Base-by-base conservation (phyloP, 306 rosid genomes). In the Prunus padus region DNA sequence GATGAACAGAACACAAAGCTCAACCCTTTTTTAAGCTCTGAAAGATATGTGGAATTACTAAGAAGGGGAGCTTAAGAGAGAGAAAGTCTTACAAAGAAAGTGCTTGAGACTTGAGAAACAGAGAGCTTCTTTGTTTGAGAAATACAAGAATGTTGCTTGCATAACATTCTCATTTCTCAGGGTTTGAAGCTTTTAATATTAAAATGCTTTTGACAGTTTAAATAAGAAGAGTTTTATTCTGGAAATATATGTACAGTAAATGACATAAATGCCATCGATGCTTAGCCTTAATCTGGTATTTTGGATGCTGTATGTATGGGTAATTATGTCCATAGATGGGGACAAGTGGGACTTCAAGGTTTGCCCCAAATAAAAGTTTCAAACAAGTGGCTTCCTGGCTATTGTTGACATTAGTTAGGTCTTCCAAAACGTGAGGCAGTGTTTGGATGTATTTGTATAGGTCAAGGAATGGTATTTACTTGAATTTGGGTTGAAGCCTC, bases 81-180 rank as follows among this genome's bases (percentile, higher is more conserved):
- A 65, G 30, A 71, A 30, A 44, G 69, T 63, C 66, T 70, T 22
- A 40, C 40, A 28, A 47, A 77, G 80, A 59, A 72, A 68, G 23
- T 57, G 51, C 56, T 40, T 11, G 64, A 62, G 76, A 50, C 65
- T 49, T 72, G 77, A 50, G 51, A 16, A 73, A 80, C n/a, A 64
- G 46, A 77, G 84, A 71, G 57, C 37, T 25, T 19, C n/a, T 61
- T 26, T 40, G 73, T 54, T 18, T 64, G 63, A 7, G 45, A 65
- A 33, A 76, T 64, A 54, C 69, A 30, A 22, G 3, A 63, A 67
- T 75, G 81, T 66, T 52, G 55, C 77, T 31, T 57, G 18, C 69
- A 5, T 19, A 18, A 26, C 77, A 73, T 65, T 44, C 30, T 16
- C 68, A 25, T 15, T 59, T 25, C 11, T 25, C 45, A 73, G 57